Evolutionary conservation across 148 eudicot genomes (phyloP).

Genomic region (Amaranthus cruentus): DNA sequence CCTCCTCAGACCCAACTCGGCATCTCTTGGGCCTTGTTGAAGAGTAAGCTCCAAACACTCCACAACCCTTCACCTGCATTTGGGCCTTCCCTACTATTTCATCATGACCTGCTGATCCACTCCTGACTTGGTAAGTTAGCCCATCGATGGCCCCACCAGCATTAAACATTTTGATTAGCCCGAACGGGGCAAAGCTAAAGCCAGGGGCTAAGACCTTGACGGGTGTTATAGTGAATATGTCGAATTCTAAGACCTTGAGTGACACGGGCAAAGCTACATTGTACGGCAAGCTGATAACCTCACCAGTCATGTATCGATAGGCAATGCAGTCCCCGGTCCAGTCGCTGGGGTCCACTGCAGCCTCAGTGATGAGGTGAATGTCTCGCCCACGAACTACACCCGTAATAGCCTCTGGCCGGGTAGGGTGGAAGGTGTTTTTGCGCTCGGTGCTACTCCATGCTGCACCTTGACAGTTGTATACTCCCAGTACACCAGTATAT

Average conservation of each 20-base stretch:
- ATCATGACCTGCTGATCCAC: constrained; percentile 27
- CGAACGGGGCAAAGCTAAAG: constrained; percentile 67
- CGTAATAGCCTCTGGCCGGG: constrained; percentile 42
- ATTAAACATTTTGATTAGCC: constrained; percentile 84
- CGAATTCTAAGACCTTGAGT: constrained; percentile 73
- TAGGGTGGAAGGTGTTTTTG: constrained; percentile 68
- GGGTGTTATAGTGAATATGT: constrained; percentile 68
- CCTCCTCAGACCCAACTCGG: constrained; percentile 40
- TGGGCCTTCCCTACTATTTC: constrained; percentile 38
- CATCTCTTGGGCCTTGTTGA: constrained; percentile 66
- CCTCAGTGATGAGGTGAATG: constrained; percentile 67
- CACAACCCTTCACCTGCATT: constrained; percentile 81
- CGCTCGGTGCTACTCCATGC: constrained; percentile 76
- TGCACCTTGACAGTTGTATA: constrained; percentile 99
- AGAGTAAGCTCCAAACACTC: constrained; percentile 73
- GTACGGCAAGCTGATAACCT: constrained; percentile 46
- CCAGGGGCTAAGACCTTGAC: constrained; percentile 50
- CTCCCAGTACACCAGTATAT: constrained; percentile 84
- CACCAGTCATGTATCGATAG: constrained; percentile 43
- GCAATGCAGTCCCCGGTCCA: constrained; percentile 64
- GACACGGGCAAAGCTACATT: constrained; percentile 57
- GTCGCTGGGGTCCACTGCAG: constrained; percentile 38
- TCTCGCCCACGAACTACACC: constrained; percentile 56
- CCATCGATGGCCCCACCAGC: constrained; percentile 82
- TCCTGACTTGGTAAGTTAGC: constrained; percentile 48